These are phyloP conservation scores for Globisporangium spinosum DNA, from an alignment of 352 stramenopile genomes.

Conservation along the genomic window DNA sequence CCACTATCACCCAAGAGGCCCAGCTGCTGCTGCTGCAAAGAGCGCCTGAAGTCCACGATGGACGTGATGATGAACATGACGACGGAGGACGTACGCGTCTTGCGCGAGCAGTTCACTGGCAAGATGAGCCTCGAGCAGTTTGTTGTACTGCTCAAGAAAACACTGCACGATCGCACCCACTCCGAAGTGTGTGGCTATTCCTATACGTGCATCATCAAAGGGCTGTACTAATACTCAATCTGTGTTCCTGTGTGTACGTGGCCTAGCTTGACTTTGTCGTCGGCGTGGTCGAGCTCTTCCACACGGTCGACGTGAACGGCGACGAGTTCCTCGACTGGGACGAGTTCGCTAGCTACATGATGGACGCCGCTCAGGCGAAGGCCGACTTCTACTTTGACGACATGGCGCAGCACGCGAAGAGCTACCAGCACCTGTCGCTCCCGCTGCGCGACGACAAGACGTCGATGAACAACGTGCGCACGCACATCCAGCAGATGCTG, in stretches of 20 bases:
- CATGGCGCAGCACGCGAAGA: conserved; percentile 14
- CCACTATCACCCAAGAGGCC: not conserved
- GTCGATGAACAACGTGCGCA: conserved; percentile 41
- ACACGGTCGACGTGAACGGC: conserved; percentile 89
- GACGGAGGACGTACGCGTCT: conserved; percentile 62
- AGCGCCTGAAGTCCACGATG: conserved; percentile 27
- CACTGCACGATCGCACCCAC: conserved; percentile 60
- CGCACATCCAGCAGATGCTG: conserved; percentile 50
- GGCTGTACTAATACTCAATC: not conserved
- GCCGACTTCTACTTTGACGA: conserved; percentile 49
- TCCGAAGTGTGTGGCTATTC: conserved; percentile 24
- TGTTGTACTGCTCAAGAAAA: conserved; percentile 65
- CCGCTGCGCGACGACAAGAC: conserved; percentile 18
- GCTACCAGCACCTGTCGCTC: conserved; percentile 8
- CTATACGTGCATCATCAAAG: not conserved
- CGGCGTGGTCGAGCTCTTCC: conserved; percentile 84
- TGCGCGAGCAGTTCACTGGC: conserved; percentile 49
- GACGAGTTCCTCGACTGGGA: conserved; percentile 87
- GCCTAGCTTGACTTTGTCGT: conserved; percentile 75
- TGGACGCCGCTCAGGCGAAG: conserved; percentile 65
- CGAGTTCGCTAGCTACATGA: conserved; percentile 87
- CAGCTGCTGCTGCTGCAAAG: not conserved
- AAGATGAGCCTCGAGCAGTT: conserved; percentile 63
- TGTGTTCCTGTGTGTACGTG: not conserved
- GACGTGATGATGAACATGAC: conserved; percentile 88